Percentiles rank a stretch among this genome's conserved stretches.
phyloP scores from a whole-genome alignment of 2,329 filamentous ascomycete genomes.

The Calonectria pteridis region DNA sequence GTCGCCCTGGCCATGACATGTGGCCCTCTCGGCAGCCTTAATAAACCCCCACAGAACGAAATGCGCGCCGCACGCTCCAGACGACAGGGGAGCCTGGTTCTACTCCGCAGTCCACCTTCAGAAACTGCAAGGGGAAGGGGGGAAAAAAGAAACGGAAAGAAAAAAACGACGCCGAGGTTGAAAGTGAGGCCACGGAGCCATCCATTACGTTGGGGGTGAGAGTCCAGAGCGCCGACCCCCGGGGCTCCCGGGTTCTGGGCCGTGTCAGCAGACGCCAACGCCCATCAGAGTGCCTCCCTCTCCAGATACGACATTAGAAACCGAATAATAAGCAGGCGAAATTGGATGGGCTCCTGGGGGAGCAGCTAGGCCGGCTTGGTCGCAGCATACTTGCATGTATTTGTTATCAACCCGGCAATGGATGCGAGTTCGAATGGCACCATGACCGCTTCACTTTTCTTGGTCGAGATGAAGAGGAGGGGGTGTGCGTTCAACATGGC shows the following conservation, averaged over 20 bases:
- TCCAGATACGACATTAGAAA: neutral
- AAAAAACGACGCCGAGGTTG: neutral
- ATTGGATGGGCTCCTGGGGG: neutral
- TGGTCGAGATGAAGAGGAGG: neutral
- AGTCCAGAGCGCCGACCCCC: neutral
- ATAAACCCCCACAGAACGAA: neutral
- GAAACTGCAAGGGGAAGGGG: neutral
- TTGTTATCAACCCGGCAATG: neutral
- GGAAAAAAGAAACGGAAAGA: neutral
- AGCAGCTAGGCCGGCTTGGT: neutral
- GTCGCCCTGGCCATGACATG: neutral
- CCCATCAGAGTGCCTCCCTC: neutral
- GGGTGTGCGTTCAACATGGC: neutral
- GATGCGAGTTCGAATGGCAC: neutral
- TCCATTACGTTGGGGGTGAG: neutral
- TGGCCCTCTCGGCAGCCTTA: neutral
- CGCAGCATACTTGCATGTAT: neutral
- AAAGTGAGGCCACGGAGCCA: constrained; percentile 1
- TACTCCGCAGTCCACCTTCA: neutral
- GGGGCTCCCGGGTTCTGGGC: neutral
- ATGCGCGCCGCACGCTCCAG: neutral
- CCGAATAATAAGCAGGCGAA: neutral
- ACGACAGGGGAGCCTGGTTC: neutral
- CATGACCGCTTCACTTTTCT: neutral
- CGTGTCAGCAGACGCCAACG: neutral